phyloP scores from a whole-genome alignment of 1,284 basidiomycete genomes.

The Pyrrhoderma noxium region DNA sequence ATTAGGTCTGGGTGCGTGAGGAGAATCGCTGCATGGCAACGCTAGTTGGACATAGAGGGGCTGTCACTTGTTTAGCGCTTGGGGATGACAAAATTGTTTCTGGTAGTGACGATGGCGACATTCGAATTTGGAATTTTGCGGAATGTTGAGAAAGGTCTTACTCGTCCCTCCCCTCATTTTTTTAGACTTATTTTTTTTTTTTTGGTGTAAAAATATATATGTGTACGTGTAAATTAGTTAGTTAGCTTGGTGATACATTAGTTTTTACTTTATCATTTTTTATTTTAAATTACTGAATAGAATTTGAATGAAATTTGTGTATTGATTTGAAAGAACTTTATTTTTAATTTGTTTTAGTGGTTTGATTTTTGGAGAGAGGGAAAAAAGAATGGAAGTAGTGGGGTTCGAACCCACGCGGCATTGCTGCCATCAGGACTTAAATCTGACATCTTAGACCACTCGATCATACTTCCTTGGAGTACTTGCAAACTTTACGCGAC shows the following conservation, averaged over 20 bases:
- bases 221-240: too few species aligned
- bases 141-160: constrained; percentile 20
- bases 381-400: constrained; percentile 14
- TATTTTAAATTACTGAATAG: too few species aligned
- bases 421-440: constrained; percentile 18
- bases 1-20: constrained; percentile 86
- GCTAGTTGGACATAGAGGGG: constrained; percentile 89
- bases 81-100: constrained; percentile 96
- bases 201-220: too few species aligned
- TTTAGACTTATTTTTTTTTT: neutral
- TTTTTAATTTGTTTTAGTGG: too few species aligned
- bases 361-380: constrained; percentile 24
- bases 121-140: constrained; percentile 79
- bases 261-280: too few species aligned
- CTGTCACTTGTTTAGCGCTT: constrained; percentile 86
- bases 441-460: constrained; percentile 19
- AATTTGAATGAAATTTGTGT: too few species aligned
- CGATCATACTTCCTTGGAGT: constrained; percentile 11
- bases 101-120: constrained; percentile 83
- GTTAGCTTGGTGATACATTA: too few species aligned
- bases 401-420: constrained; percentile 19
- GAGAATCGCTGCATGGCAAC: constrained; percentile 86
- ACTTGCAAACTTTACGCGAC: too few species aligned
- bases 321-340: too few species aligned
- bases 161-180: neutral